Conservation (phyloP, 768 basidiomycete species). For the Trametes punicea region DNA sequence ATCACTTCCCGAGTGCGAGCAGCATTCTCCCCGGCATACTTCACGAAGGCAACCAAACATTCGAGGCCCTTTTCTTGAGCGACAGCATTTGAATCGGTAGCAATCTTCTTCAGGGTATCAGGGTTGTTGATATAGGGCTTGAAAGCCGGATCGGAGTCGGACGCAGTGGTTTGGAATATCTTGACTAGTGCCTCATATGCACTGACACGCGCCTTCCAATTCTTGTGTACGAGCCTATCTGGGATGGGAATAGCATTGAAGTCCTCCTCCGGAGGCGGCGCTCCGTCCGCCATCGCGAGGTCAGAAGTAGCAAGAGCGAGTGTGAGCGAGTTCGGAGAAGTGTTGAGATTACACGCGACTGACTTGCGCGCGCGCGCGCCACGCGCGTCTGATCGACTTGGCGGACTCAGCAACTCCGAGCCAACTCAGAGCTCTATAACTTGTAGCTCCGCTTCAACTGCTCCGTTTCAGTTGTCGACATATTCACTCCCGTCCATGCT, state of each 20-base stretch:
- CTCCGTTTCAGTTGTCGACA: no score
- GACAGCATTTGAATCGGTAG: conserved; percentile 88
- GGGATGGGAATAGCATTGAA: conserved; percentile 74
- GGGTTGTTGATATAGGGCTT: conserved; percentile 79
- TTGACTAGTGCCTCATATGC: conserved; percentile 88
- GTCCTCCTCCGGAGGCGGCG: conserved; percentile 91
- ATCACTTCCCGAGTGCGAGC: conserved; percentile 78
- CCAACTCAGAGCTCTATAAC: background rate
- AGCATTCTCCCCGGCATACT: conserved; percentile 87
- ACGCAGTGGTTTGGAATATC: conserved; percentile 83
- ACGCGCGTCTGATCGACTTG: conserved; percentile 4
- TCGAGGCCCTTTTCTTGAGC: conserved; percentile 98
- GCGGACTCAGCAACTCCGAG: conserved; percentile 6
- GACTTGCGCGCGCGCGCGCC: conserved; percentile 4
- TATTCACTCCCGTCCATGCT: background rate
- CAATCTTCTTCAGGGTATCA: conserved; percentile 82
- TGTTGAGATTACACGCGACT: conserved; percentile 15
- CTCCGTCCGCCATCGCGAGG: conserved; percentile 70
- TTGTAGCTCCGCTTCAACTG: background rate
- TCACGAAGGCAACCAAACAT: conserved; percentile 79
- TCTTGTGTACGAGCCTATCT: conserved; percentile 89
- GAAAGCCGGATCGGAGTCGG: conserved; percentile 93
- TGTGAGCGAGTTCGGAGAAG: conserved; percentile 3
- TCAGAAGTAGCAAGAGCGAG: conserved; percentile 9
- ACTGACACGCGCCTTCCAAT: conserved; percentile 97